These are phyloP conservation scores for Colletotrichum godetiae DNA, from an alignment of 2,329 filamentous ascomycete genomes.

Conservation along the genomic window DNA sequence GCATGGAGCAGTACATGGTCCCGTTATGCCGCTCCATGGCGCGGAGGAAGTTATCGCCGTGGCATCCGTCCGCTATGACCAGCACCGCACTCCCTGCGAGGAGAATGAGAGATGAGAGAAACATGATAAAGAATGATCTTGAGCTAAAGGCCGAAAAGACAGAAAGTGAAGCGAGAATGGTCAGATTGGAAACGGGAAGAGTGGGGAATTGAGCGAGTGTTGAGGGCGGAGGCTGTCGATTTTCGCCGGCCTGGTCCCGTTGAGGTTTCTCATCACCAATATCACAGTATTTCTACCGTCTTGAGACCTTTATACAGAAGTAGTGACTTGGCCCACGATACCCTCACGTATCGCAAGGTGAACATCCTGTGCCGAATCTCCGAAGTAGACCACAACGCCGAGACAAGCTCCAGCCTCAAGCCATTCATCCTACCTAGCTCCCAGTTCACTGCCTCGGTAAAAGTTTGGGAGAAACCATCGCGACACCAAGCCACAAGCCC, in stretches of 20 bases:
- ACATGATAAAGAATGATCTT: background rate
- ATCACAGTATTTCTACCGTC: background rate
- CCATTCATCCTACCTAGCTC: background rate
- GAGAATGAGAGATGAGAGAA: background rate
- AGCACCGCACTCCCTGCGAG: background rate
- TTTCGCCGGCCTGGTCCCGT: background rate
- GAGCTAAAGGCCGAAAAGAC: background rate
- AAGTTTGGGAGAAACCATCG: background rate
- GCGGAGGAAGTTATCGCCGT: slow-evolving; percentile 34
- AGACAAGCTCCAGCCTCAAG: background rate
- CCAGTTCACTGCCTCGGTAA: background rate
- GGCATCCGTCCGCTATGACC: slow-evolving; percentile 20
- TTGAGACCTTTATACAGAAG: slow-evolving; percentile 18
- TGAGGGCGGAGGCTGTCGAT: background rate
- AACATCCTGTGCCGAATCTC: background rate
- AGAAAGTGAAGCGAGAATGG: too few relatives aligned
- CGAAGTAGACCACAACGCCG: background rate
- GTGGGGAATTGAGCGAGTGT: background rate
- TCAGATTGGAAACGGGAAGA: too few relatives aligned
- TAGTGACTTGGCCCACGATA: background rate
- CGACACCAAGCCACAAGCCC: background rate
- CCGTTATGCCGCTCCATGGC: slow-evolving; percentile 29
- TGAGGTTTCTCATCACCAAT: background rate
- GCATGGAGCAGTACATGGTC: slow-evolving; percentile 24
- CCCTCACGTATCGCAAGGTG: background rate